phyloP scores from a whole-genome alignment of 306 rosid genomes.

The Inga leiocalycina region DNA sequence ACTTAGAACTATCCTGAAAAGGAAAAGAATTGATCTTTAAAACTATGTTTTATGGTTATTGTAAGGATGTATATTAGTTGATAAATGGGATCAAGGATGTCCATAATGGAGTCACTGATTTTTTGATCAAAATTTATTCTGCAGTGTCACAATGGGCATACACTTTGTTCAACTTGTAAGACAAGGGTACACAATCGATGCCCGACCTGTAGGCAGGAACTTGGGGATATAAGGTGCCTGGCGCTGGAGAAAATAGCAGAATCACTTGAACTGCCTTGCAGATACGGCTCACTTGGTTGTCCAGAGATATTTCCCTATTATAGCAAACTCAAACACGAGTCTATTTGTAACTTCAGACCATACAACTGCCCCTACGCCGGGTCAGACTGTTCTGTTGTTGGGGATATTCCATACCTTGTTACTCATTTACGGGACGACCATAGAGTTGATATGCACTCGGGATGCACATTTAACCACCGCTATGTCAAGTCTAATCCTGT shows the following conservation, averaged over 20 bases:
- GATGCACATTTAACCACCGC: constrained; percentile 72
- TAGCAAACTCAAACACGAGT: constrained; percentile 69
- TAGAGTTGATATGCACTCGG: constrained; percentile 73
- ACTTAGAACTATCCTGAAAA: background rate
- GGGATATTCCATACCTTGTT: constrained; percentile 62
- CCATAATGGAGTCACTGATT: constrained; percentile 21
- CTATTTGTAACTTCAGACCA: constrained; percentile 64
- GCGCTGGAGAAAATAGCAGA: constrained; percentile 74
- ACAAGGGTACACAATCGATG: constrained; percentile 67
- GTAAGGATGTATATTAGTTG: background rate
- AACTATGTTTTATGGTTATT: background rate
- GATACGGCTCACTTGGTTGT: constrained; percentile 57
- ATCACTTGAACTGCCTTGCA: constrained; percentile 70
- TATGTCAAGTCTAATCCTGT: constrained; percentile 69
- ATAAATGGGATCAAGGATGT: constrained; percentile 5
- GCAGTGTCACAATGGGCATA: constrained; percentile 77
- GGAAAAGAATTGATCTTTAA: background rate
- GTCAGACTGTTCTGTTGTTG: constrained; percentile 62
- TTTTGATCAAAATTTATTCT: constrained; percentile 3
- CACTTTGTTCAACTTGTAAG: constrained; percentile 72
- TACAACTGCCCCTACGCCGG: constrained; percentile 74
- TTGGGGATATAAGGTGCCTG: constrained; percentile 70
- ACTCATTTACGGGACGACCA: constrained; percentile 65
- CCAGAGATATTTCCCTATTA: constrained; percentile 71
- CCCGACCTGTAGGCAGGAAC: constrained; percentile 69